Evolutionary conservation across 2,329 filamentous ascomycete species (phyloP).

Genomic region (Sordariomycetes sp.): DNA sequence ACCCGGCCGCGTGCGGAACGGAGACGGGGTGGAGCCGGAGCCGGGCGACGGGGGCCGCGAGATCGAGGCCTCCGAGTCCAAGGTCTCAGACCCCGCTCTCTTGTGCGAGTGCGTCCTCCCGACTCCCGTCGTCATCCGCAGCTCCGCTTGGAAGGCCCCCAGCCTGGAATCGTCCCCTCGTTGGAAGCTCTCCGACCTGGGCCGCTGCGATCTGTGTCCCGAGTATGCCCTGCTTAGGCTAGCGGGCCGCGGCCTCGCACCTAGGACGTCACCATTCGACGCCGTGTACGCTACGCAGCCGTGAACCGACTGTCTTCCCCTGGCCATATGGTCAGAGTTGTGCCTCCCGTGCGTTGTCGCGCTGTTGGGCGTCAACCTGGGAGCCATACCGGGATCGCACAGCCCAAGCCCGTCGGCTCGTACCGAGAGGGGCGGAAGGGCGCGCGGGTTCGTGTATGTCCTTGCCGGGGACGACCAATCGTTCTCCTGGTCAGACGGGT

Average conservation of each 20-base stretch:
- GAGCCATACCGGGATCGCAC: neutral
- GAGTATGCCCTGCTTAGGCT: constrained; percentile 2
- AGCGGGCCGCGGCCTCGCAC: neutral
- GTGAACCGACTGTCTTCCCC: neutral
- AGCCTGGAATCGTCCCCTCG: neutral
- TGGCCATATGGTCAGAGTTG: neutral
- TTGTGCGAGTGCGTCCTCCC: neutral
- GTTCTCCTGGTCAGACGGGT: neutral
- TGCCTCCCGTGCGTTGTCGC: neutral
- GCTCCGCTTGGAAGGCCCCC: neutral
- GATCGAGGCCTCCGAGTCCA: neutral
- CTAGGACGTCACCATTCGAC: neutral
- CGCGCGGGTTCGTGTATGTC: neutral
- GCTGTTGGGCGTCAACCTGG: neutral
- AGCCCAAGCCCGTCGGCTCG: neutral
- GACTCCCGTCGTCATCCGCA: neutral
- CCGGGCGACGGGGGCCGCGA: neutral
- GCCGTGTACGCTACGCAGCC: neutral
- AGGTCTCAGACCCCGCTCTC: neutral
- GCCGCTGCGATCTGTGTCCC: neutral
- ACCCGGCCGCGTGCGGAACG: neutral
- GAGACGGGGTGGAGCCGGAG: neutral
- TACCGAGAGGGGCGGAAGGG: neutral
- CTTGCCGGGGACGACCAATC: too few species aligned
- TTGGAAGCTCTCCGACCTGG: neutral